Evolutionary conservation across 177 flowering plant species (phyloP).

Genomic region (Telopea speciosissima): DNA sequence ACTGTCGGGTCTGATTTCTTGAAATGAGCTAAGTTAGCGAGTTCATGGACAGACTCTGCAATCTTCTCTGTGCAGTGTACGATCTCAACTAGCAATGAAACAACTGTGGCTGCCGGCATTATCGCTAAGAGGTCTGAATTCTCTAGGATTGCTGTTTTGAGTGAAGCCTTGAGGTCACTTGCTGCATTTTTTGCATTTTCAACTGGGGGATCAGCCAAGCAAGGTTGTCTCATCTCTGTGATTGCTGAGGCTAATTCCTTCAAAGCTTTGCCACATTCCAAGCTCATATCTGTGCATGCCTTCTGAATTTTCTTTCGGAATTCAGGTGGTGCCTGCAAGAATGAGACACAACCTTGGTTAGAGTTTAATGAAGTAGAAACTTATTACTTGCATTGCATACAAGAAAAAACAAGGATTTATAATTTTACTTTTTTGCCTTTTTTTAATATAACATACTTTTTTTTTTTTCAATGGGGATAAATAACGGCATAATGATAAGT

Average conservation of each 20-base stretch:
- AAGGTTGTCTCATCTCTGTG: slow-evolving; percentile 26
- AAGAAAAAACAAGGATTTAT: too few relatives aligned
- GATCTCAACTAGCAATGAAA: slow-evolving; percentile 42
- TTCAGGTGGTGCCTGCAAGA: slow-evolving; percentile 33
- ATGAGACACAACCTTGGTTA: not conserved
- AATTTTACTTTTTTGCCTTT: too few relatives aligned
- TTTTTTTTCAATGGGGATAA: too few relatives aligned
- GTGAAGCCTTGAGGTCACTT: slow-evolving; percentile 24
- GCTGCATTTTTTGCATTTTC: slow-evolving; percentile 25
- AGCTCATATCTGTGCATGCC: slow-evolving; percentile 34
- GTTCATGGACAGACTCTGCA: slow-evolving; percentile 36
- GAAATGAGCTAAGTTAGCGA: slow-evolving; percentile 34
- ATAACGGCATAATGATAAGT: too few relatives aligned
- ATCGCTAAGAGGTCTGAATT: slow-evolving; percentile 25
- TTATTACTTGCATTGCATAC: too few relatives aligned
- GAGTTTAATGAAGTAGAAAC: not conserved
- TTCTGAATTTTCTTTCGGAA: slow-evolving; percentile 28
- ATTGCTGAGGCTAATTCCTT: slow-evolving; percentile 30
- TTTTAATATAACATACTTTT: too few relatives aligned
- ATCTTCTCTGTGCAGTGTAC: slow-evolving; percentile 32
- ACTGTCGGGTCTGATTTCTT: slow-evolving; percentile 19
- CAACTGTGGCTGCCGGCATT: slow-evolving; percentile 31
- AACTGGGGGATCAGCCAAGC: slow-evolving; percentile 17
- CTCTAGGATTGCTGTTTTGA: slow-evolving; percentile 19
- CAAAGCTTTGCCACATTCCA: slow-evolving; percentile 34